A percentile compares a stretch with the other conserved stretches of the same genome.
phyloP scores from a whole-genome alignment of 352 stramenopile species.

The Globisporangium cederbergense region DNA sequence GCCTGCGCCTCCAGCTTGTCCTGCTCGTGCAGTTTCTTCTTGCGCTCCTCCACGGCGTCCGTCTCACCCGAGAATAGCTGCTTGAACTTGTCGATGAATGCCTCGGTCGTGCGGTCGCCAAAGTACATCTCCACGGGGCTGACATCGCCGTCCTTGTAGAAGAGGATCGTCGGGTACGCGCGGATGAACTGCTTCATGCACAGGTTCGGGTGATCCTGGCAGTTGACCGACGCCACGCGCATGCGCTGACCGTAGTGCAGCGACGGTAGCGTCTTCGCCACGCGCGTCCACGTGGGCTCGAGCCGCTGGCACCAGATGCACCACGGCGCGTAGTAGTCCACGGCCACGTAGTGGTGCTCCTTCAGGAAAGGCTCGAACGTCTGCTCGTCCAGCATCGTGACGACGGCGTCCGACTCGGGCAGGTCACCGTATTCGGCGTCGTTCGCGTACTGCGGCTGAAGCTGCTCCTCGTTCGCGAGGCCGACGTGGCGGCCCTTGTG shows the following conservation, averaged over 20 bases:
- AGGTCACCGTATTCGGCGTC: constrained; percentile 68
- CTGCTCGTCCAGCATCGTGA: constrained; percentile 72
- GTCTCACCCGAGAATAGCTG: constrained; percentile 75
- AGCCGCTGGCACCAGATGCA: constrained; percentile 97
- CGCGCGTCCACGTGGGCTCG: constrained; percentile 95
- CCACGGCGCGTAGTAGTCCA: constrained; percentile 96
- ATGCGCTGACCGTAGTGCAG: constrained; percentile 83
- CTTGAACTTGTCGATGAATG: constrained; percentile 91
- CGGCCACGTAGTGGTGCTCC: constrained; percentile 94
- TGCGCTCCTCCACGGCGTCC: constrained; percentile 73
- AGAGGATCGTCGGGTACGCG: constrained; percentile 96
- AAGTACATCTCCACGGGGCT: constrained; percentile 95
- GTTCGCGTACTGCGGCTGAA: constrained; percentile 67
- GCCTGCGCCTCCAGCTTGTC: constrained; percentile 84
- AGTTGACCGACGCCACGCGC: constrained; percentile 90
- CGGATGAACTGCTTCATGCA: constrained; percentile 95
- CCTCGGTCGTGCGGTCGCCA: constrained; percentile 91
- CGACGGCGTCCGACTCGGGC: constrained; percentile 68
- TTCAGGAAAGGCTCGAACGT: constrained; percentile 92
- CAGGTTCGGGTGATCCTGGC: constrained; percentile 89
- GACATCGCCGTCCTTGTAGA: constrained; percentile 92
- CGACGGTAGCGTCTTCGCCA: constrained; percentile 86
- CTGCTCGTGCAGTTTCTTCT: constrained; percentile 93
- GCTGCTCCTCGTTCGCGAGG: constrained; percentile 86
- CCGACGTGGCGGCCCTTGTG: constrained; percentile 81